Base-by-base conservation (phyloP, 768 basidiomycete species). In the Amanita rubescens region DNA sequence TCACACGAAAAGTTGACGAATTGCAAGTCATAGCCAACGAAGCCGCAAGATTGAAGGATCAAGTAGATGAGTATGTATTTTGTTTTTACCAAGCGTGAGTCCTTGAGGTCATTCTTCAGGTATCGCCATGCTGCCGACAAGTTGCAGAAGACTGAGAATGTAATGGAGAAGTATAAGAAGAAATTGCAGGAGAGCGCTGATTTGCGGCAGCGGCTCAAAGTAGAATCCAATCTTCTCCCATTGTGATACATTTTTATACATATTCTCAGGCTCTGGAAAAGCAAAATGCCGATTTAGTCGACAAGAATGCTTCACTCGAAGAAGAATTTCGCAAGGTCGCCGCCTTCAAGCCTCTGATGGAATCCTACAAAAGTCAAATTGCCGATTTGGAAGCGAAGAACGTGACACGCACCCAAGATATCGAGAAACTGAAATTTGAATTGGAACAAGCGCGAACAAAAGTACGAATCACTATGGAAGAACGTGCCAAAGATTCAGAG, bases 81-180 rank as follows among this genome's bases (percentile, higher is more conserved):
- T 54, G 38, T 2, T 25, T 46, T 24, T 49, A 54, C 48, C 49
- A 20, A 53, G 35, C 41, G 32, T 34, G 38, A 24, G 14, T 33
- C 34, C 33, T 37, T 38, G 5, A 53, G 15, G 15, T n/a, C 14
- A 30, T 14, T 15, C 11, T 51, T 17, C 55, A 95, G 93, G 64
- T 91, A 92, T 62, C 85, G 87, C 5, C 94, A 97, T 70, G 87
- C 92, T 5, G 88, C 90, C 3, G 96, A 97, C 62, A 90, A 84
- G 59, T 73, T 94, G 38, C 86, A 90, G 61, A 98, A 97, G 75
- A 88, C 85, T 1, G 96, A 98, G 70, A 94, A 94, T 63, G 94
- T 96, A 25, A 90, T 96, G 80, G 94, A 97, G 69, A 99, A 98
- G 68, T 94, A 97, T 69, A 95, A 94, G 73, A 94, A 91, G 78